Percentiles rank a stretch among this genome's conserved stretches.
phyloP scores from a whole-genome alignment of 1,284 basidiomycete species.

The Microbotryum saponariae region DNA sequence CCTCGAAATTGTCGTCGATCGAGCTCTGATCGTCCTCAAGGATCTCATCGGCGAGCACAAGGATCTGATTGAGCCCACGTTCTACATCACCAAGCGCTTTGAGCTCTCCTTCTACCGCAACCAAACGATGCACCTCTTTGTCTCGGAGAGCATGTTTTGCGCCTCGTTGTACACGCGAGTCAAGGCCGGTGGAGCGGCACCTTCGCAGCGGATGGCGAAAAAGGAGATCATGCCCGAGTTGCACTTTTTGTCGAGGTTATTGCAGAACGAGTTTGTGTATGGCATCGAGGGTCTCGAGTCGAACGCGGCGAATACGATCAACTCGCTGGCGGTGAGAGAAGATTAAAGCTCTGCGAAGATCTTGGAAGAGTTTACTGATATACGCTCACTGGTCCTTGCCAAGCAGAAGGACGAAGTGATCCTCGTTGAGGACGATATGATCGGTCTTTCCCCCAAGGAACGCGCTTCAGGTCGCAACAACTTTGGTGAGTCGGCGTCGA shows the following conservation, averaged over 20 bases:
- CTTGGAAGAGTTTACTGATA: not conserved
- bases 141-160: conserved; percentile 24
- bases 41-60: conserved; percentile 37
- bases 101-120: conserved; percentile 43
- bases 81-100: conserved; percentile 39
- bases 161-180: conserved; percentile 38
- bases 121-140: conserved; percentile 36
- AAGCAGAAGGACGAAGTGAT: conserved; percentile 23
- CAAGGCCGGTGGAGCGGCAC: conserved; percentile 40
- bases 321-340: conserved; percentile 25
- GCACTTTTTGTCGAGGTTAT: conserved; percentile 38
- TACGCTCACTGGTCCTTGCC: not conserved
- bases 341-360: too few relatives aligned
- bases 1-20: conserved; percentile 24
- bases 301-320: conserved; percentile 38
- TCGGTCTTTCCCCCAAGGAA: conserved; percentile 36
- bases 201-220: conserved; percentile 38
- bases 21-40: conserved; percentile 39
- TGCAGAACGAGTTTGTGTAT: conserved; percentile 43
- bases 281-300: conserved; percentile 38
- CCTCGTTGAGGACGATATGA: conserved; percentile 18
- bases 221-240: conserved; percentile 35
- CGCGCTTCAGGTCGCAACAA: conserved; percentile 38
- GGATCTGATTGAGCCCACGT: conserved; percentile 41
- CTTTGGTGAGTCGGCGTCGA: conserved; percentile 31